Base-by-base conservation (phyloP, 2,329 filamentous ascomycete genomes). In the Teratosphaeria viscida region DNA sequence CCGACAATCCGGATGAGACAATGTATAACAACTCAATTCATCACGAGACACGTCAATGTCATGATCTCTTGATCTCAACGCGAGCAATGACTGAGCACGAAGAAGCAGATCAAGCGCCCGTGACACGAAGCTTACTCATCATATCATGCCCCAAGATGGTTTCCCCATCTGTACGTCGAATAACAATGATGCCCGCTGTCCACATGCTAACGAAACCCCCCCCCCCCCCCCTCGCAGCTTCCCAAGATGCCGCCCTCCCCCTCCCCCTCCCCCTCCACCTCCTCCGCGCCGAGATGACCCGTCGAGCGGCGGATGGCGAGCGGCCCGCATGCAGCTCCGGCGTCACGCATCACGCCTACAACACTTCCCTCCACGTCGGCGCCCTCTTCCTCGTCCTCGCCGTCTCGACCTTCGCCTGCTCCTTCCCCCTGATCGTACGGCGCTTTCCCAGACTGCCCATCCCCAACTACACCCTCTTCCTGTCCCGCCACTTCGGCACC, bases 381-480 rank as follows among this genome's bases (percentile, higher is more conserved):
- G 82, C 82, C n/a, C 72, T 85, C 62, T 70, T 83, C 57, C 73
- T 84, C 56, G 83, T 85, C 61, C 75, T 85, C 57, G 68, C 73
- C 10, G 71, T 84, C 66, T 83, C 81, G 62, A 82, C 80, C 56
- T 71, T 78, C 61, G 83, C 82, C 67, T 85, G 83, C 70, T 81
- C 82, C 53, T 85, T 85, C 64, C 83, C 84, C 0, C 77, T 86
- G 57, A 75, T 85, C 27, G 81, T 82, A 26, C 78, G 81, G 59
- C 79, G 81, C 37, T 84, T 85, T 62, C 84, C 84, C 2, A 75
- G 76, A n/a, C 73, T 86, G 52, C 81, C 81, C 12, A 80, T 85
- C 35, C 83, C 83, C 12, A 79, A 80, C 54, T 78, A 79, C 52
- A 79, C 82, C 64, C 78, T 85, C 57, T 85, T 85, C 68, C 70